A percentile compares a stretch with the other conserved stretches of the same genome.
phyloP scores from a whole-genome alignment of 2,329 filamentous ascomycete species.

The Fusarium subtropicale region DNA sequence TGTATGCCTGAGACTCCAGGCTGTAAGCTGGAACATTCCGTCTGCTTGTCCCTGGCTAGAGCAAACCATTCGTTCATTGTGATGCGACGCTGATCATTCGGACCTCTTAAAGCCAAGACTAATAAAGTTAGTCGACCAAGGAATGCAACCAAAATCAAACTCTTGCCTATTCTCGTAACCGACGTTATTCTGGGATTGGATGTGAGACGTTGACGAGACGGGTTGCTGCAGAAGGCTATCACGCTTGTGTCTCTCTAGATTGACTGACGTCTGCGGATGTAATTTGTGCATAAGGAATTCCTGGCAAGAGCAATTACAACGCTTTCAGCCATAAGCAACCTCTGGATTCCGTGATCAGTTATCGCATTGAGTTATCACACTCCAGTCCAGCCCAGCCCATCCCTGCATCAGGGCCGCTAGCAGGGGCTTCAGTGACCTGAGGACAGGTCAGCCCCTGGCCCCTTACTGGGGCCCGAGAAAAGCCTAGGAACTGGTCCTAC shows the following conservation, averaged over 20 bases:
- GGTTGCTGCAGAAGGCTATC: constrained; percentile 35
- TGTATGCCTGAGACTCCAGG: constrained; percentile 17
- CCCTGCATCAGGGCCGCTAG: constrained; percentile 30
- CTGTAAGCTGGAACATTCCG: neutral
- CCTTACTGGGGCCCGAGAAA: constrained; percentile 30
- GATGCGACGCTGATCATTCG: constrained; percentile 28
- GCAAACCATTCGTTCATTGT: constrained; percentile 31
- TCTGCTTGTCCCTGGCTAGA: constrained; percentile 30
- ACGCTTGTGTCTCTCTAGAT: constrained; percentile 3
- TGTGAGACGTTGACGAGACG: constrained; percentile 35
- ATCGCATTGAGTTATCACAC: constrained; percentile 14
- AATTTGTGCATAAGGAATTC: constrained; percentile 13
- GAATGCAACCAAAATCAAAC: constrained; percentile 30
- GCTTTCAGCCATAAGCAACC: constrained; percentile 14
- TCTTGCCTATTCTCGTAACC: constrained; percentile 27
- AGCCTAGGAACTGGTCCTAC: constrained; percentile 5
- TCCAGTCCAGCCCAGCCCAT: neutral
- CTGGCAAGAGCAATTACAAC: constrained; percentile 7
- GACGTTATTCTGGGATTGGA: constrained; percentile 17
- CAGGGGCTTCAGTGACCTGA: constrained; percentile 32
- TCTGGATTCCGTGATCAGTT: constrained; percentile 26
- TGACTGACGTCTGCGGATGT: constrained; percentile 29
- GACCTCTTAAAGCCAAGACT: constrained; percentile 26
- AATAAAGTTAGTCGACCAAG: constrained; percentile 13
- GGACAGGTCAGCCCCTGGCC: constrained; percentile 37